Evolutionary conservation across 2,329 filamentous ascomycete species (phyloP), one percentile per base, ranked within the genome.

Genomic region (Huntiella moniliformis): DNA sequence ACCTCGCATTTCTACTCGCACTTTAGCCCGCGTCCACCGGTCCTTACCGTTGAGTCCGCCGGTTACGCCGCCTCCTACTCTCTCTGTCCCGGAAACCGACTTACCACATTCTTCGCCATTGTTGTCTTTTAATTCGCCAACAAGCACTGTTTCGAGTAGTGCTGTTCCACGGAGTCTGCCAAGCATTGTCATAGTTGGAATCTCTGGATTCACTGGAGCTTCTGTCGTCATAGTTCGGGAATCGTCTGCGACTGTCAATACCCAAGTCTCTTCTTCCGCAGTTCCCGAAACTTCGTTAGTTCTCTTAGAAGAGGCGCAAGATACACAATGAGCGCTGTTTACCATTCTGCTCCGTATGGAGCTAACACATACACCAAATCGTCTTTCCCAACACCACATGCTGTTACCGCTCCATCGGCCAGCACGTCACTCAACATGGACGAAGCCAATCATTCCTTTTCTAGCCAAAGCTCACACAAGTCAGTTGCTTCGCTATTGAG

Each of bases 241-340:
- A 13, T n/a, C 18, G 5, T 12, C 38, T 41, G 12, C 22, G 22
- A 28, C 22, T 28, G 7, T 28, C 22, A 28, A 28, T 28, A 28
- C 22, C 22, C 22, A 28, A 3, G 7, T 8, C 22, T 28, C 22
- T 28, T 28, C 22, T 28, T 6, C 3, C 22, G 3, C n/a, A n/a
- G n/a, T n/a, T n/a, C n/a, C n/a, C n/a, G n/a, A n/a, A n/a, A n/a
- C n/a, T n/a, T n/a, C n/a, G n/a, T n/a, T n/a, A n/a, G n/a, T 28
- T 28, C 22, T 5, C 7, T 28, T 28, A 10, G 6, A 6, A 28
- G 22, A 28, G 6, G 22, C 22, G 22, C 22, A 28, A 6, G 10
- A 7, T 33, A 22, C n/a, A 45, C 11, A 22, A 45, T 45, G 43
- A 37, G 43, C n/a, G 37, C 43, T 31, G 36, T 45, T 31, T 45